Evolutionary conservation across 768 basidiomycete species (phyloP), one percentile per base, ranked within the genome.

Genomic region (Mycena haematopus): DNA sequence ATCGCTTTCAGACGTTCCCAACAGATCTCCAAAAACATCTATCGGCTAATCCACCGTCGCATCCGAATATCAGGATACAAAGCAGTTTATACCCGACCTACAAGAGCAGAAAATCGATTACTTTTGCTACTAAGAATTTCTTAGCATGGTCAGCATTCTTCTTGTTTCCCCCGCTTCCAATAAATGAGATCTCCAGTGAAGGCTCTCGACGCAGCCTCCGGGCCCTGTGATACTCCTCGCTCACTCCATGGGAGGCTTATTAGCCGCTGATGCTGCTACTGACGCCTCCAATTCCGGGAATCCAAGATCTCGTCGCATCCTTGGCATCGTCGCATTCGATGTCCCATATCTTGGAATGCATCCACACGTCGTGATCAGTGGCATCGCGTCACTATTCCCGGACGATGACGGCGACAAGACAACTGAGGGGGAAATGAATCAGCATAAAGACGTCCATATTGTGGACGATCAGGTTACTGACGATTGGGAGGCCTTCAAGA

Each of bases 211-310:
- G 7, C 84, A 85, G 68, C 83, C 83, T 21, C 76, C 79, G 5
- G 86, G 85, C 1, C 83, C 81, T 33, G 82, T 86, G 13, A 84
- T 87, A 51, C 74, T 87, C 1, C 35, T 84, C 2, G 84, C 79
- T 1, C 86, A 87, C 69, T 87, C 86, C 6, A 86, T 87, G 86
- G 86, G 86, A 21, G 86, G 86, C 3, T 76, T 87, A 6, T 76
- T 87, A 1, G 84, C 82, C 6, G 85, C 84, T 5, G 85, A 86
- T 45, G 85, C 85, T 2, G 84, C 83, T 1, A 81, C 79, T 0
- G 74, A 82, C 60, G 56, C 71, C 0, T 79, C 77, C 2, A 81
- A 80, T 71, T 29, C 62, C 66, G 58, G 63, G 36, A 17, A 36
- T 72, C 33, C 65, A 60, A 21, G 72, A 69, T 19, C 79, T 0